Base-by-base conservation (phyloP, 1,284 basidiomycete genomes). In the Apiotrichum laibachii region DNA sequence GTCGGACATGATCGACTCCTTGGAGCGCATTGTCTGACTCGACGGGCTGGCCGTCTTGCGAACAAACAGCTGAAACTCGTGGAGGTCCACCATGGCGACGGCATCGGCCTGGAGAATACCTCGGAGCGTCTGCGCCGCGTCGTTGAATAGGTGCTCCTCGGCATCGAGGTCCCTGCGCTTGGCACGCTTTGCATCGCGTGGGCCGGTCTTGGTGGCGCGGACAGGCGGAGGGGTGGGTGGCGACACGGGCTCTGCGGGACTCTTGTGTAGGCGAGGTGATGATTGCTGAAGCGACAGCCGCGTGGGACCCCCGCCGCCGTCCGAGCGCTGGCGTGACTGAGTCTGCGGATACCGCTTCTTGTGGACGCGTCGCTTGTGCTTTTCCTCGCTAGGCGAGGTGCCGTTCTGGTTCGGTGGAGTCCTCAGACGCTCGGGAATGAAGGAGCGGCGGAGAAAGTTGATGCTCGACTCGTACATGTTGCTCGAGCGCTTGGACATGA, bases 401-500 rank as follows among this genome's bases (percentile, higher is more conserved):
- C 12, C 34, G 19, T 33, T 34, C 16, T 21, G 26, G 26, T 31
- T 3, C 26, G 11, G 37, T 37, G 37, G 5, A 37, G 12, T 22
- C 45, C 44, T 21, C 45, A 44, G 31, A 10, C 31, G 53, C 9
- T 69, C 61, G 5, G 73, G 66, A 2, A 72, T 52, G 13, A 74
- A 61, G 0, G 71, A 69, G 19, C 71, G 68, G 1, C 71, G 67
- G 3, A 77, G 55, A 52, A 74, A 77, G 21, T 69, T 64, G 26
- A 75, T 70, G 31, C 68, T 70, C n/a, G 65, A 56, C 60, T 75
- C 63, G 66, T 73, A 68, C 71, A 72, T 67, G 43, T 62, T 39
- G 50, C 62, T 39, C 34, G 67, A 59, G 47, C 62, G 63, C 59
- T 74, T 69, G 39, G 72, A 66, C 57, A 67, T 52, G 54, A 72